Evolutionary conservation across 495 filamentous ascomycete species (phyloP).

Genomic region (Hypoxylon intermedium): DNA sequence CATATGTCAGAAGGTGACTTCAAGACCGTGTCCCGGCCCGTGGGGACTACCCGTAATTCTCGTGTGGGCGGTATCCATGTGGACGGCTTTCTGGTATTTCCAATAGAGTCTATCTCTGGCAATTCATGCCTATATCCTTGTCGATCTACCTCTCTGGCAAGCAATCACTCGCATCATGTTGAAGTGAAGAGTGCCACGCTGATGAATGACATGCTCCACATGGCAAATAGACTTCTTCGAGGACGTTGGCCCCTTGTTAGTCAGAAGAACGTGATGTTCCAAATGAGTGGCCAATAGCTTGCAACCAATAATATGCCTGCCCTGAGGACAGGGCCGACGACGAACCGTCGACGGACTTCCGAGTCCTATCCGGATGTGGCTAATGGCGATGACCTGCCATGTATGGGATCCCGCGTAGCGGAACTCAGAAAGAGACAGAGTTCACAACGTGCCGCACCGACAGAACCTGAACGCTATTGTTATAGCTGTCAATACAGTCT

Average conservation of each 20-base stretch:
- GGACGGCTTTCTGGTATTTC: not conserved
- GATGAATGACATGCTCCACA: constrained; percentile 2
- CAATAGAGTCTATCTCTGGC: not conserved
- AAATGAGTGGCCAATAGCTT: not conserved
- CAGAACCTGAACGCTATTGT: constrained; percentile 20
- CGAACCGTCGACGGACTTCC: constrained; percentile 27
- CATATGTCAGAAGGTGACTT: not conserved
- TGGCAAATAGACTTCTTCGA: constrained; percentile 8
- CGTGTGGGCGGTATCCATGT: constrained; percentile 5
- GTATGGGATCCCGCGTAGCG: not conserved
- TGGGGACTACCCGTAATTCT: constrained; percentile 24
- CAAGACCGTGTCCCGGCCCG: constrained; percentile 8
- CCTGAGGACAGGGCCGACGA: not conserved
- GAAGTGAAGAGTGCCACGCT: constrained; percentile 5
- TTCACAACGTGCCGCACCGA: constrained; percentile 19
- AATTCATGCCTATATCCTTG: constrained; percentile 7
- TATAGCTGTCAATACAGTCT: not conserved
- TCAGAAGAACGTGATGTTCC: not conserved
- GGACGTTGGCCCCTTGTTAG: not conserved
- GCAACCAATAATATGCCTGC: not conserved
- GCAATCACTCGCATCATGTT: not conserved
- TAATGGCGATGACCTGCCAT: not conserved
- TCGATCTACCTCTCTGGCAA: not conserved
- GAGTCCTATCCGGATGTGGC: constrained; percentile 15
- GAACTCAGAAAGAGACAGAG: constrained; percentile 15